A percentile compares a stretch with the other conserved stretches of the same genome.
Evolutionary conservation across 306 rosid genomes (phyloP).

Genomic region (Heteromeles arbutifolia): DNA sequence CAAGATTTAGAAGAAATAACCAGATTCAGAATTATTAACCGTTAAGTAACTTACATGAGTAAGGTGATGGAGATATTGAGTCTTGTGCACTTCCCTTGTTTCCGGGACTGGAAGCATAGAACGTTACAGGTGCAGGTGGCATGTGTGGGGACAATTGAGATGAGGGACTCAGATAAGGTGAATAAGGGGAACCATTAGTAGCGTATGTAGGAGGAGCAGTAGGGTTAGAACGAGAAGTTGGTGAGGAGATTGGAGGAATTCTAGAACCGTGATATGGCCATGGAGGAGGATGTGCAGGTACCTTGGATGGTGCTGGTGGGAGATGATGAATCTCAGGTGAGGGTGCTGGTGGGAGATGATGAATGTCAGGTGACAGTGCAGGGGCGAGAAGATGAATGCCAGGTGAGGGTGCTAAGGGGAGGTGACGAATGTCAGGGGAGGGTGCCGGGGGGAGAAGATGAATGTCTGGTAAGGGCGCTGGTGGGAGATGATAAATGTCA

Average conservation of each 20-base stretch:
- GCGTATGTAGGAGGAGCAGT: slow-evolving; percentile 26
- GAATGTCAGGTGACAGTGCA: slow-evolving; percentile 22
- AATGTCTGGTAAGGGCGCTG: slow-evolving; percentile 26
- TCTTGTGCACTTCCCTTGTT: slow-evolving; percentile 29
- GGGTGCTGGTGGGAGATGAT: slow-evolving; percentile 32
- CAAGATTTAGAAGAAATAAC: background rate
- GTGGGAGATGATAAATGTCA: slow-evolving; percentile 25
- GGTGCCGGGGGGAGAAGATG: background rate
- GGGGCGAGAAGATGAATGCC: background rate
- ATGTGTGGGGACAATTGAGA: slow-evolving; percentile 31
- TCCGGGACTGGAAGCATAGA: slow-evolving; percentile 28
- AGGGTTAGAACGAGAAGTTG: slow-evolving; percentile 32
- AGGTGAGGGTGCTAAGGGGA: slow-evolving; percentile 44
- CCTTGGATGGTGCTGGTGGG: slow-evolving; percentile 47
- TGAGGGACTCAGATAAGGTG: slow-evolving; percentile 27
- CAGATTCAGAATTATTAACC: background rate
- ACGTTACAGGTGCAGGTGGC: slow-evolving; percentile 29
- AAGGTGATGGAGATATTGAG: slow-evolving; percentile 28
- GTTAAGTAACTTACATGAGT: slow-evolving; percentile 48
- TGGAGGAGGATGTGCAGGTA: slow-evolving; percentile 41
- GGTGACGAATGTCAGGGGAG: slow-evolving; percentile 24
- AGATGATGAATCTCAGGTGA: slow-evolving; percentile 23
- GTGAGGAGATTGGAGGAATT: slow-evolving; percentile 35
- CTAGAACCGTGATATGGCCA: slow-evolving; percentile 30
- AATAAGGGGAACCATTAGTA: slow-evolving; percentile 38